Evolutionary conservation across 129 eudicot genomes (phyloP), one percentile per base, ranked within the genome.

Genomic region (Flaveria trinervia): DNA sequence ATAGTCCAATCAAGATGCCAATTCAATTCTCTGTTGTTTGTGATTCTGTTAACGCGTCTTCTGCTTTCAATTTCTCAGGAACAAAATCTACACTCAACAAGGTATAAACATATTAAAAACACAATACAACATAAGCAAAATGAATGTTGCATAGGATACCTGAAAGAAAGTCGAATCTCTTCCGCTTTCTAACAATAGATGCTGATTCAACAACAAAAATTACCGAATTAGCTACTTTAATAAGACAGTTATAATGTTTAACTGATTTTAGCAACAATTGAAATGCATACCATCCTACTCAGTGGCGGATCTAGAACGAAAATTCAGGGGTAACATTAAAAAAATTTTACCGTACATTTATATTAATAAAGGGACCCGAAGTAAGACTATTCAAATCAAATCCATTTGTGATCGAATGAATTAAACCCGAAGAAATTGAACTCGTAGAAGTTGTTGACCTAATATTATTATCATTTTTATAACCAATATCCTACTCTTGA

Each of bases 41-140:
- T 30, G 57, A 33, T 74, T 81, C 88, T 69, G 82, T 81, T 48
- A 92, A 79, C 9, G 98, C 98, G 71, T 87, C 92, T 78, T 85
- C 92, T 12, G 83, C 98, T 81, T 86, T 92, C 68, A 90, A 80
- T 88, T 86, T 88, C 85, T 90, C 90, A n/a, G 98, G 98, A 54
- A 92, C 88, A 75, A 89, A 86, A 86, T 92, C 98, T 92, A 78
- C 65, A 68, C 18, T 25, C 9, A 28, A 60, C 12, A 36, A n/a
- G 14, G n/a, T 5, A 65, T 4, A n/a, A 65, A 39, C 70, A n/a
- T 65, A 36, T 36, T 36, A 65, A 25, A 36, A 64, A 64, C 46
- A 7, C 12, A n/a, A 36, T 5, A 61, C 44, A 28, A 26, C 43
- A 26, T 5, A 61, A 13, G 28, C 36, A 23, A 10, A 60, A 60